phyloP scores from a whole-genome alignment of 2,329 filamentous ascomycete genomes.

The Penicillium griseofulvum region DNA sequence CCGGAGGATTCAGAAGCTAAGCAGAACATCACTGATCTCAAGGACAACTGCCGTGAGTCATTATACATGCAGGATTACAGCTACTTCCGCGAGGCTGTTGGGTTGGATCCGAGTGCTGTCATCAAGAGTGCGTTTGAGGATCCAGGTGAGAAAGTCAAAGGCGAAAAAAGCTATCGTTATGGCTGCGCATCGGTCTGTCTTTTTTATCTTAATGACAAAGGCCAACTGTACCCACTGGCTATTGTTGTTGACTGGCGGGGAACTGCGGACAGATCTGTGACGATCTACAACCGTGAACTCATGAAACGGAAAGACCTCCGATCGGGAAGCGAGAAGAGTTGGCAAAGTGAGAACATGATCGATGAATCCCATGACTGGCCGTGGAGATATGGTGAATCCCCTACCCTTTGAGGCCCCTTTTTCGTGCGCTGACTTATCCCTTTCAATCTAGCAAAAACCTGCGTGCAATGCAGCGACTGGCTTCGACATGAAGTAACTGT shows the following conservation, averaged over 20 bases:
- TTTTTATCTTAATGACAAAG: constrained; percentile 3
- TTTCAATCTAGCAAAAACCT: constrained; percentile 4
- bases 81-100: constrained; percentile 9
- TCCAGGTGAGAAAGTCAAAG: neutral
- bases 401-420: neutral
- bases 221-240: constrained; percentile 5
- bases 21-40: neutral
- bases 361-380: constrained; percentile 8
- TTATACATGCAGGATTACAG: constrained; percentile 13
- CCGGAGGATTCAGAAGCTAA: neutral
- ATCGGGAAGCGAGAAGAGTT: neutral
- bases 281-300: constrained; percentile 9
- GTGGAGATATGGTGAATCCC: constrained; percentile 10
- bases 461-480: neutral
- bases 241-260: constrained; percentile 11
- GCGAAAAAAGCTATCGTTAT: neutral
- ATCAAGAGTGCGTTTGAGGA: neutral
- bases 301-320: neutral
- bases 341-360: neutral
- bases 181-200: constrained; percentile 8
- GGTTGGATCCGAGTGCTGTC: neutral
- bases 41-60: neutral
- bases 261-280: constrained; percentile 3
- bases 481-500: neutral
- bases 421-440: neutral